Percentiles rank a stretch among this genome's conserved stretches.
phyloP scores from a whole-genome alignment of 192 early-diverging fungal genomes.

The Globomyces pollinis-pini region DNA sequence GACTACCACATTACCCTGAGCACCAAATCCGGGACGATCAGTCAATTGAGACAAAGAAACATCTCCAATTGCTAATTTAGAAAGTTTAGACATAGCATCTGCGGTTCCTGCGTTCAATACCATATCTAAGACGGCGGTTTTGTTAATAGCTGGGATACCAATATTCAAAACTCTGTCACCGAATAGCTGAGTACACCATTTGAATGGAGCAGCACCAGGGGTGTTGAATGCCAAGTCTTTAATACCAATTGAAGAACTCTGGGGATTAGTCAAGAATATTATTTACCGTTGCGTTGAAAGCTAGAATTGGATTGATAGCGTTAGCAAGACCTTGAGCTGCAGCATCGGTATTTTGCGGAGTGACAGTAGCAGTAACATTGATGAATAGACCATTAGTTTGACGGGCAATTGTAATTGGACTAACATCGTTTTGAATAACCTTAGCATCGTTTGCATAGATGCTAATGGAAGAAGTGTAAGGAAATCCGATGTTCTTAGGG shows the following conservation, averaged over 20 bases:
- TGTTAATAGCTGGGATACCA: conserved; percentile 20
- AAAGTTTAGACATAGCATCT: neutral
- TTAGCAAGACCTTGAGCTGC: neutral
- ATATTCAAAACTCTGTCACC: conserved; percentile 11
- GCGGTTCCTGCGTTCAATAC: neutral
- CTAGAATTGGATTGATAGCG: conserved; percentile 1
- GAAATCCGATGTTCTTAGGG: conserved; percentile 13
- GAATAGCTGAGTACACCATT: conserved; percentile 26
- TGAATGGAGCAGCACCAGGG: conserved; percentile 16
- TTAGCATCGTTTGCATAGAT: conserved; percentile 20
- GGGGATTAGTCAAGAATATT: no score
- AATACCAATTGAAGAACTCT: conserved; percentile 21
- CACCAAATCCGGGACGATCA: conserved; percentile 1
- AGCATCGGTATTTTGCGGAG: conserved; percentile 19
- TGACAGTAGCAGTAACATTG: conserved; percentile 5
- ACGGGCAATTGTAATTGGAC: conserved; percentile 10
- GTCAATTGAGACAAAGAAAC: neutral
- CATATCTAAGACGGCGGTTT: conserved; percentile 2
- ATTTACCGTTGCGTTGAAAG: neutral
- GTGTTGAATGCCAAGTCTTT: conserved; percentile 24
- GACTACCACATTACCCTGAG: conserved; percentile 10
- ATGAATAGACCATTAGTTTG: neutral
- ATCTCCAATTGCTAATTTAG: neutral
- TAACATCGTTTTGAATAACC: conserved; percentile 16
- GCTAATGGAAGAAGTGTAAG: conserved; percentile 17